A percentile compares a stretch with the other conserved stretches of the same genome.
phyloP scores from a whole-genome alignment of 441 rosid species.

The Gossypium schwendimanii region DNA sequence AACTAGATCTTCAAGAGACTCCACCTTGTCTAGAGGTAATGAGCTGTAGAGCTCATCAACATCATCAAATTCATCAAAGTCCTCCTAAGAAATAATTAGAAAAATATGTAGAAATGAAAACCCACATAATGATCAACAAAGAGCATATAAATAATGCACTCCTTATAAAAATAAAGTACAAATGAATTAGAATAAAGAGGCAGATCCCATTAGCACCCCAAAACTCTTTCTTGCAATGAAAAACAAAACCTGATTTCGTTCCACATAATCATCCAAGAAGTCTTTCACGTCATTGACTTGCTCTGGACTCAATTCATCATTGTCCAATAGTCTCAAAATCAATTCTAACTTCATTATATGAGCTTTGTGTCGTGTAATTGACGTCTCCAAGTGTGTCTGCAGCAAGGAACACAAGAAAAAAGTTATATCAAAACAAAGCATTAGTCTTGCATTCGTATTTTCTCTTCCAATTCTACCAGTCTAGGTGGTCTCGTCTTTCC shows the following conservation, averaged over 20 bases:
- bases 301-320: conserved; percentile 97
- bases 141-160: conserved; percentile 10
- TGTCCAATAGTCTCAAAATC: conserved; percentile 92
- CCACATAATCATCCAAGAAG: conserved; percentile 92
- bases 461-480: conserved; percentile 52
- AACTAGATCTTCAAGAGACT: conserved; percentile 93
- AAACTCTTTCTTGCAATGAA: not conserved
- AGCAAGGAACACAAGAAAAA: not conserved
- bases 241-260: conserved; percentile 87
- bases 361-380: conserved; percentile 86
- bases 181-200: not conserved
- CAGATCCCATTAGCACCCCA: not conserved
- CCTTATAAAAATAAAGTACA: not conserved
- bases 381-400: conserved; percentile 91
- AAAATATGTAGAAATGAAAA: not conserved
- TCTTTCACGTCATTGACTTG: conserved; percentile 96
- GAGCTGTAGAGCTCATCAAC: conserved; percentile 85
- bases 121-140: not conserved
- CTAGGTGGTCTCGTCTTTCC: conserved; percentile 96
- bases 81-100: conserved; percentile 49
- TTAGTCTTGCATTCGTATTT: conserved; percentile 14
- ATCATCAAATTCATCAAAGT: conserved; percentile 88
- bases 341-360: conserved; percentile 90
- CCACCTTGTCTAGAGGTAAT: conserved; percentile 89
- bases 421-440: not conserved